These are phyloP conservation scores for Scenedesmus sp. DNA, from an alignment of 163 green algal genomes.

Conservation along the genomic window DNA sequence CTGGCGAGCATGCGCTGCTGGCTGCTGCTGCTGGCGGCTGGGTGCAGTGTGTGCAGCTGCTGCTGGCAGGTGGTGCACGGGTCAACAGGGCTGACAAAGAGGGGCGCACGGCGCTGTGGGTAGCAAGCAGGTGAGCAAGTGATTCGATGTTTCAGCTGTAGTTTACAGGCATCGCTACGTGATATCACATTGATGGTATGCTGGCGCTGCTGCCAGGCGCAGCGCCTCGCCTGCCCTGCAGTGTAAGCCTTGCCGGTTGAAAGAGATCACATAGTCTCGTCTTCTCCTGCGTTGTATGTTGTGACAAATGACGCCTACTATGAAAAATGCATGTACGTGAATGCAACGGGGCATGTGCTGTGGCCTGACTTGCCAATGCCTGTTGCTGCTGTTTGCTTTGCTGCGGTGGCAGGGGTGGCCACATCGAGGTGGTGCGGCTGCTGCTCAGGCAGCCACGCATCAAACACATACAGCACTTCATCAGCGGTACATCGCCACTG, in stretches of 20 bases:
- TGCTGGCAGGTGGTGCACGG: conserved; percentile 27
- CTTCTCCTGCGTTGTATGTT: too few species aligned
- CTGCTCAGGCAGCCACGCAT: conserved; percentile 24
- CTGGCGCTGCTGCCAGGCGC: too few species aligned
- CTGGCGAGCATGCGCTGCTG: conserved; percentile 46
- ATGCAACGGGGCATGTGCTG: background rate
- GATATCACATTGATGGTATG: too few species aligned
- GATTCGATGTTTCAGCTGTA: background rate
- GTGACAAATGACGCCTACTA: too few species aligned
- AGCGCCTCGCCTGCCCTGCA: too few species aligned
- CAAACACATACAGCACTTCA: conserved; percentile 39
- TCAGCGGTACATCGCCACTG: background rate
- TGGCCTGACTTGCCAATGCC: background rate
- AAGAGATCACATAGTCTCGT: too few species aligned
- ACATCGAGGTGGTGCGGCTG: conserved; percentile 10
- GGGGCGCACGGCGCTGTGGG: conserved; percentile 39
- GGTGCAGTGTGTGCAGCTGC: background rate
- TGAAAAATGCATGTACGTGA: too few species aligned
- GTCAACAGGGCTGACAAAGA: conserved; percentile 31
- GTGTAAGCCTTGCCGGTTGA: too few species aligned
- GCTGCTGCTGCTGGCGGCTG: conserved; percentile 7
- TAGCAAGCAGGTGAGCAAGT: conserved; percentile 27
- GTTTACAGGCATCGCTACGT: too few species aligned
- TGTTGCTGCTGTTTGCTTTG: background rate
- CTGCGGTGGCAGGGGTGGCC: conserved; percentile 21